phyloP scores from a whole-genome alignment of 129 eudicot species.

The Apium graveolens region DNA sequence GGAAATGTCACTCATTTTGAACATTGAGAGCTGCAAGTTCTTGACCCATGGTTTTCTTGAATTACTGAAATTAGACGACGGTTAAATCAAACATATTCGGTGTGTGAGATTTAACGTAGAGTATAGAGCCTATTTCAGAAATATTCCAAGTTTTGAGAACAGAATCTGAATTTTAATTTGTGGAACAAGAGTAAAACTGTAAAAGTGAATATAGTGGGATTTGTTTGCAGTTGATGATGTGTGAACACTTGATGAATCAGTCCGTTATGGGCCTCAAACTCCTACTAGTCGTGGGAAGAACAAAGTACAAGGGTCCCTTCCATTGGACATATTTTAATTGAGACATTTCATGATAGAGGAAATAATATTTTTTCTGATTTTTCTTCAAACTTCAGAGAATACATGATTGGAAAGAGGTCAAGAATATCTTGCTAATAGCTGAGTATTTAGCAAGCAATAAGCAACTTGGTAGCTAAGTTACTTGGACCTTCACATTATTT shows the following conservation, averaged over 20 bases:
- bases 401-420: conserved; percentile 6
- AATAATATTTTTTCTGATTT: background rate
- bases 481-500: background rate
- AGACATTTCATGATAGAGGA: conserved; percentile 18
- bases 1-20: conserved; percentile 8
- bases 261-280: conserved; percentile 8
- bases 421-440: background rate
- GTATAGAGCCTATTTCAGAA: background rate
- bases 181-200: background rate
- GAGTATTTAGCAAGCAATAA: background rate
- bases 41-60: background rate
- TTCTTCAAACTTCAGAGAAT: conserved; percentile 17
- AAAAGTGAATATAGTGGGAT: background rate
- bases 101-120: background rate
- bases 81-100: background rate
- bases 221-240: conserved; percentile 2
- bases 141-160: no score
- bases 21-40: conserved; percentile 5
- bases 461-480: background rate
- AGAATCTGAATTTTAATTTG: background rate
- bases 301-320: conserved; percentile 18
- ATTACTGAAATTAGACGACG: background rate
- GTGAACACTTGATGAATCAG: background rate
- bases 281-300: conserved; percentile 21
- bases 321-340: conserved; percentile 20